phyloP scores from a whole-genome alignment of 352 stramenopile species.

The Phytophthora palmivora region DNA sequence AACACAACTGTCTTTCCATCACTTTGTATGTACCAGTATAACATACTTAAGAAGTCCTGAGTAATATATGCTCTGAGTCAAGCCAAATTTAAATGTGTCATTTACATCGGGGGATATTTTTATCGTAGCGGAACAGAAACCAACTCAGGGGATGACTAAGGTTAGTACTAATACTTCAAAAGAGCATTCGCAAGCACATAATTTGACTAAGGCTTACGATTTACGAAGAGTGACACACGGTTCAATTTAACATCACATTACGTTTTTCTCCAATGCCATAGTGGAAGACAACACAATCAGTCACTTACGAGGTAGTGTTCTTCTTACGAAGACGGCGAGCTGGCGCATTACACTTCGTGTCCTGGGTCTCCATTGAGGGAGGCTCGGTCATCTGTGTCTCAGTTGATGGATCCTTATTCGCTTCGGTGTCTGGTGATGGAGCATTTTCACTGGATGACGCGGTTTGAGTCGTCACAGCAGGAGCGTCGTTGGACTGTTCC shows the following conservation, averaged over 20 bases:
- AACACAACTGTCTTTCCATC: too few relatives aligned
- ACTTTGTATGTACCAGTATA: too few relatives aligned
- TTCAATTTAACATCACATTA: neutral
- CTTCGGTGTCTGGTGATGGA: neutral
- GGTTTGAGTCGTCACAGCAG: neutral
- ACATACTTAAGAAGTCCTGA: too few relatives aligned
- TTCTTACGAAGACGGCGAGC: conserved; percentile 24
- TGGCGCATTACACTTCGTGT: conserved; percentile 25
- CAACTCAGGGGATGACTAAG: too few relatives aligned
- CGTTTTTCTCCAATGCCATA: neutral
- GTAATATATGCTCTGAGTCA: too few relatives aligned
- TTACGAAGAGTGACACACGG: neutral
- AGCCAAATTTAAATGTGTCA: too few relatives aligned
- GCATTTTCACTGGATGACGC: neutral
- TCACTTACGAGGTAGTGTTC: neutral
- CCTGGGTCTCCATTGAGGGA: conserved; percentile 5
- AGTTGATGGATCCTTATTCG: neutral
- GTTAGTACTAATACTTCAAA: too few relatives aligned
- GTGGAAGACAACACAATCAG: neutral
- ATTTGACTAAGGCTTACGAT: too few relatives aligned
- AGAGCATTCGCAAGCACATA: too few relatives aligned
- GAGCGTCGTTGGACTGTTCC: neutral
- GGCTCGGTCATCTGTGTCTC: neutral
- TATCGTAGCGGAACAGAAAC: too few relatives aligned
- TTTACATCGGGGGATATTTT: too few relatives aligned